Evolutionary conservation across 2,329 filamentous ascomycete species (phyloP).

Genomic region (Colletotrichum gloeosporioides): DNA sequence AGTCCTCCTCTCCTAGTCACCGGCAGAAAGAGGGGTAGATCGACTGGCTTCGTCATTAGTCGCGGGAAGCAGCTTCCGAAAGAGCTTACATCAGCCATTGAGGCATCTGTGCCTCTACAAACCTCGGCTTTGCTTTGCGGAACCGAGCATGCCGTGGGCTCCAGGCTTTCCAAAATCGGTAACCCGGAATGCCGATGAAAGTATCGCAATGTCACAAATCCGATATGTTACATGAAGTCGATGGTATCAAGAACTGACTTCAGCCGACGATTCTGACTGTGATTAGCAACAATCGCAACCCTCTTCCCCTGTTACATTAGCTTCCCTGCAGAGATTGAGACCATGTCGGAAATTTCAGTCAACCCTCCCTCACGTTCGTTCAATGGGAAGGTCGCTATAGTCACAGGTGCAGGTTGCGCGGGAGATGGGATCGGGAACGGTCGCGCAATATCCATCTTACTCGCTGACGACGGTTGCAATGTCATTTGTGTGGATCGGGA

Average conservation of each 20-base stretch:
- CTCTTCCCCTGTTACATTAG: background rate
- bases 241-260: background rate
- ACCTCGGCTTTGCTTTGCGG: background rate
- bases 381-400: constrained; percentile 46
- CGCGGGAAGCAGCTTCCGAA: background rate
- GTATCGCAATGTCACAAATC: background rate
- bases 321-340: background rate
- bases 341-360: background rate
- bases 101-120: background rate
- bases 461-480: constrained; percentile 62
- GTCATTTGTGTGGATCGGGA: constrained; percentile 66
- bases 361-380: constrained; percentile 29
- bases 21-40: background rate
- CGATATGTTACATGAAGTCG: background rate
- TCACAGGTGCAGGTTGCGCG: constrained; percentile 63
- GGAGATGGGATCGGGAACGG: constrained; percentile 67
- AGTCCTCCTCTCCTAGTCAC: background rate
- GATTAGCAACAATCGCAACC: background rate
- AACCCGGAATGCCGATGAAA: background rate
- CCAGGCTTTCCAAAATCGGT: background rate
- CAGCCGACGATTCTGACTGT: background rate
- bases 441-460: constrained; percentile 60
- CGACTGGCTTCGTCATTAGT: background rate
- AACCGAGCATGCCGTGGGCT: background rate
- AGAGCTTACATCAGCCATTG: background rate